phyloP scores from a whole-genome alignment of 352 stramenopile genomes.

The Phytophthora sojae region DNA sequence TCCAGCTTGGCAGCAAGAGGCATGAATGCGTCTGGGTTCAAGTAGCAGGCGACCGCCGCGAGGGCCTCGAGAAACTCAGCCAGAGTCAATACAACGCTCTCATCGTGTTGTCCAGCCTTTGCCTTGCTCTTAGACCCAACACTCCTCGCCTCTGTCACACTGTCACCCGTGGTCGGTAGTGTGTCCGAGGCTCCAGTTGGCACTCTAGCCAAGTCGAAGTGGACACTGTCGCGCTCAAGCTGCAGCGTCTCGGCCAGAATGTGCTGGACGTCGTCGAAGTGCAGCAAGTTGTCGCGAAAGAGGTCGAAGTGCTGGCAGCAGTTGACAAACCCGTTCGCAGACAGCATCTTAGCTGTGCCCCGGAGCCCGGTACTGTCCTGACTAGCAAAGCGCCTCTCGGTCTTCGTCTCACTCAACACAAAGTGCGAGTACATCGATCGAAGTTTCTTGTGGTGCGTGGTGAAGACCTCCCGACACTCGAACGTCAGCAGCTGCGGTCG shows the following conservation, averaged over 20 bases:
- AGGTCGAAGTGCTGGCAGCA: constrained; percentile 63
- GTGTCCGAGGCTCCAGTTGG: not conserved
- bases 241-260: constrained; percentile 67
- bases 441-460: constrained; percentile 57
- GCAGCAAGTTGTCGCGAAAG: constrained; percentile 64
- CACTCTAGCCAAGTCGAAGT: constrained; percentile 28
- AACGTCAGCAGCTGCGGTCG: constrained; percentile 50
- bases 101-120: constrained; percentile 16
- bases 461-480: constrained; percentile 64
- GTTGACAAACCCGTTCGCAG: constrained; percentile 51
- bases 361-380: constrained; percentile 17
- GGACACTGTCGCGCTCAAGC: constrained; percentile 66
- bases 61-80: constrained; percentile 69
- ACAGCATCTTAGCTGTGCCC: constrained; percentile 48
- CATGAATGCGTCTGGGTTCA: constrained; percentile 66
- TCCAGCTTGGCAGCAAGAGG: constrained; percentile 65
- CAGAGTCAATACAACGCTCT: constrained; percentile 57
- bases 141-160: not conserved
- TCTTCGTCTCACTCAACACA: constrained; percentile 23
- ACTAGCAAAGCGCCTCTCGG: constrained; percentile 2
- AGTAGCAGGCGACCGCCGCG: constrained; percentile 65
- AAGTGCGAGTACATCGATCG: constrained; percentile 56
- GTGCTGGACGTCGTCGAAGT: constrained; percentile 70
- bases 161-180: not conserved
- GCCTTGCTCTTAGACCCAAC: constrained; percentile 8